These are phyloP conservation scores for Nicotiana tabacum DNA, from an alignment of 257 asterid species.

Conservation along the genomic window DNA sequence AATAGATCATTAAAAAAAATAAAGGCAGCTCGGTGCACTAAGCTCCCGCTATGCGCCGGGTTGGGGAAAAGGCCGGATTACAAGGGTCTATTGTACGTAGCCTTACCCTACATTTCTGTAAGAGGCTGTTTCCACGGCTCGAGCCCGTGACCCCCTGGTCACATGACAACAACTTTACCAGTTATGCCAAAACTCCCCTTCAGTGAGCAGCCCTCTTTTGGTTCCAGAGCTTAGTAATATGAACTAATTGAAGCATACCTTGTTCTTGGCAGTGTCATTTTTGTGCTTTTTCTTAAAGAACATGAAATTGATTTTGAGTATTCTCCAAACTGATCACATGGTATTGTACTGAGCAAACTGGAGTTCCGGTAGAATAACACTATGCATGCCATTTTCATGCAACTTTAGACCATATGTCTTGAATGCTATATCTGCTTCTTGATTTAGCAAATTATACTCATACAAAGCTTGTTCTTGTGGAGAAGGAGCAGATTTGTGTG, in stretches of 20 bases:
- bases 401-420: neutral
- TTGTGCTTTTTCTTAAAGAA: conserved; percentile 1
- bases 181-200: no score
- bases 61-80: no score
- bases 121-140: no score
- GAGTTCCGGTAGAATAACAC: conserved; percentile 30
- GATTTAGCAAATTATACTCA: conserved; percentile 26
- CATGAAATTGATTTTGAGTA: conserved; percentile 41
- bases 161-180: no score
- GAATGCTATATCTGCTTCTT: conserved; percentile 44
- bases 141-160: no score
- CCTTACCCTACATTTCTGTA: no score
- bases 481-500: conserved; percentile 27
- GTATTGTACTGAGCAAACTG: conserved; percentile 35
- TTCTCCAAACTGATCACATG: neutral
- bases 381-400: conserved; percentile 15
- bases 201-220: neutral
- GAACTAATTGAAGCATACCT: neutral
- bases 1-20: neutral
- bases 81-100: no score
- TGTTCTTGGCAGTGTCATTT: neutral
- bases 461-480: conserved; percentile 17
- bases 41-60: no score
- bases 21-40: no score
- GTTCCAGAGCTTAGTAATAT: neutral